Base-by-base conservation (phyloP, 495 filamentous ascomycete genomes). In the Baudoinia panamericana region DNA sequence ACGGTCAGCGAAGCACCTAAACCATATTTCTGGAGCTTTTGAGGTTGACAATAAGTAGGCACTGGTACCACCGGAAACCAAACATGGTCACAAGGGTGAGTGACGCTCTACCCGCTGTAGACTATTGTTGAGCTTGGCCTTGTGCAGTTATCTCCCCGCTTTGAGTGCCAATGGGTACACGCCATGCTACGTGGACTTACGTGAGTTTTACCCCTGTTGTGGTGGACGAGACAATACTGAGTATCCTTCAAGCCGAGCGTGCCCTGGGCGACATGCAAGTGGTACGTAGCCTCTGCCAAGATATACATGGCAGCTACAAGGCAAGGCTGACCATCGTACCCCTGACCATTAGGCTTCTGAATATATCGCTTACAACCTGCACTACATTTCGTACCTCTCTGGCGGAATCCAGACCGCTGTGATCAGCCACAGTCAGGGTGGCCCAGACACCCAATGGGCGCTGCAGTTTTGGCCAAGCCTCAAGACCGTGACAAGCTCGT, bases 401-500 rank as follows among this genome's bases (percentile, higher is more conserved):
- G 35, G 30, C 10, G 49, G 49, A 18, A 11, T 39, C 24, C 11
- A 22, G 24, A 45, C 47, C 10, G 41, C 47, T 5, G 31, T 50
- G 10, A 56, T 71, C 8, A 53, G 56, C 10, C 70, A 68, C 62
- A 65, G 61, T 1, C 66, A 72, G 53, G 68, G 68, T 9, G 55
- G 48, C n/a, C 48, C 70, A 3, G 41, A 61, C 38, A 57, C 57
- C 1, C 67, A 72, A 49, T 71, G 67, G 67, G 63, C 60, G 5
- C 52, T 68, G 29, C 66, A 67, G 41, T 72, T 69, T 59, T 73
- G 65, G 66, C 67, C 64, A 1, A 61, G 57, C 13, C 60, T 63
- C 0, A 50, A 48, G 4, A 9, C 12, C 18, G 48, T 52, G 9
- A 56, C 60, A 1, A 48, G 40, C 28, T 57, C 67, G 31, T 60